Evolutionary conservation across 805 yeast species (phyloP).

Genomic region (Barnettozyma californica): DNA sequence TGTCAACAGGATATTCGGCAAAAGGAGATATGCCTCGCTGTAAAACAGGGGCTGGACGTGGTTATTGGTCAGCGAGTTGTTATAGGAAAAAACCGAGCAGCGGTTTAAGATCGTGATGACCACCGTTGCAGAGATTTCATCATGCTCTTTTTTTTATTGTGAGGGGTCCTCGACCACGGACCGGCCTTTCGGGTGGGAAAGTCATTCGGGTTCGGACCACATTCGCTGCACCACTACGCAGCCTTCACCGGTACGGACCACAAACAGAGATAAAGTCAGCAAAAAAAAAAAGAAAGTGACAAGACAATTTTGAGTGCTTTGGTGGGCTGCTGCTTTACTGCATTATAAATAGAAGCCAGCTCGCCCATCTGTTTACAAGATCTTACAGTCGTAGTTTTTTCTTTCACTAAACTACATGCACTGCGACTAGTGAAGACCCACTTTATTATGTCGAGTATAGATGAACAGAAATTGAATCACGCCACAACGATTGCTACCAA

Average conservation of each 20-base stretch:
- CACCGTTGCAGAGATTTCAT: too few species aligned
- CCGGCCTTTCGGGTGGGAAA: background rate
- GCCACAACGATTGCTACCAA: constrained; percentile 13
- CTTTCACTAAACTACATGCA: background rate
- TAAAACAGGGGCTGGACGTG: too few species aligned
- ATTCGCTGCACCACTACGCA: background rate
- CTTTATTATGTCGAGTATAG: constrained; percentile 10
- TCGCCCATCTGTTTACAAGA: background rate
- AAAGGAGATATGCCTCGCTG: too few species aligned
- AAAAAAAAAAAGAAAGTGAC: background rate
- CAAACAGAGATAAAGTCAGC: background rate
- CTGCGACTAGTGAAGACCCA: background rate
- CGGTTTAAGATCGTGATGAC: too few species aligned
- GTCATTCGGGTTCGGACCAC: background rate
- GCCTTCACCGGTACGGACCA: background rate
- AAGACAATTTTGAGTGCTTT: background rate
- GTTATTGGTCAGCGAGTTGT: too few species aligned
- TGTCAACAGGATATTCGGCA: background rate
- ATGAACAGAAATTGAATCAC: constrained; percentile 16
- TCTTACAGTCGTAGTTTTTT: too few species aligned
- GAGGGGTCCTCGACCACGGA: background rate
- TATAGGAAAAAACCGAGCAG: too few species aligned
- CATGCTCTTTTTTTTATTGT: too few species aligned
- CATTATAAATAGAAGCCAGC: background rate
- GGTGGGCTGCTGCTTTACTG: background rate